These are phyloP conservation scores for Cytidiella melzeri DNA, from an alignment of 768 basidiomycete genomes.

Conservation along the genomic window DNA sequence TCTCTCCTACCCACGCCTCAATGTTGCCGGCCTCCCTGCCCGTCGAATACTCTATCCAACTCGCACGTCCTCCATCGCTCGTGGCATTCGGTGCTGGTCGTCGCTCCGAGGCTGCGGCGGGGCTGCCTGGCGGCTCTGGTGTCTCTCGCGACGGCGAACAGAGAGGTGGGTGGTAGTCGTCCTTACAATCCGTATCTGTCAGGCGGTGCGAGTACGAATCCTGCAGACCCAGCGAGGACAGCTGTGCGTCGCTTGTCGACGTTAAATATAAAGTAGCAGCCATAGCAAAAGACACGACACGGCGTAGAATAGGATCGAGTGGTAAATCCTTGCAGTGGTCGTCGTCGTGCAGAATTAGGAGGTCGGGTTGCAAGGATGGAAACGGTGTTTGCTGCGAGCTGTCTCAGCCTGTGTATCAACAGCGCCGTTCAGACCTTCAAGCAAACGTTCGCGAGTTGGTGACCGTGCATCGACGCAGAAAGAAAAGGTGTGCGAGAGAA, in stretches of 20 bases:
- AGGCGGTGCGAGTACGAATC: conserved; percentile 47
- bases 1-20: conserved; percentile 18
- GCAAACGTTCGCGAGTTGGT: too few relatives aligned
- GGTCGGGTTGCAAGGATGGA: too few relatives aligned
- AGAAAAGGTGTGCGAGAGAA: too few relatives aligned
- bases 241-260: background rate
- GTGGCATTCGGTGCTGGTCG: conserved; percentile 8
- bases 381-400: too few relatives aligned
- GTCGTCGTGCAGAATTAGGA: too few relatives aligned
- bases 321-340: too few relatives aligned
- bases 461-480: too few relatives aligned
- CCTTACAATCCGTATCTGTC: conserved; percentile 50
- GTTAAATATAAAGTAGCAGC: background rate
- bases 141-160: conserved; percentile 14
- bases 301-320: too few relatives aligned
- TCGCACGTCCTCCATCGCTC: conserved; percentile 11
- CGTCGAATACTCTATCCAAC: conserved; percentile 13
- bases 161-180: conserved; percentile 49
- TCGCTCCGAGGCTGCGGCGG: conserved; percentile 13
- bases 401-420: too few relatives aligned
- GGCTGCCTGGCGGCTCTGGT: background rate
- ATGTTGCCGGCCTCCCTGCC: background rate
- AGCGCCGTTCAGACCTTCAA: too few relatives aligned
- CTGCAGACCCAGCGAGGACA: background rate
- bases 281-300: background rate